Evolutionary conservation across 2,329 filamentous ascomycete species (phyloP).

Genomic region (Cercospora sp.): DNA sequence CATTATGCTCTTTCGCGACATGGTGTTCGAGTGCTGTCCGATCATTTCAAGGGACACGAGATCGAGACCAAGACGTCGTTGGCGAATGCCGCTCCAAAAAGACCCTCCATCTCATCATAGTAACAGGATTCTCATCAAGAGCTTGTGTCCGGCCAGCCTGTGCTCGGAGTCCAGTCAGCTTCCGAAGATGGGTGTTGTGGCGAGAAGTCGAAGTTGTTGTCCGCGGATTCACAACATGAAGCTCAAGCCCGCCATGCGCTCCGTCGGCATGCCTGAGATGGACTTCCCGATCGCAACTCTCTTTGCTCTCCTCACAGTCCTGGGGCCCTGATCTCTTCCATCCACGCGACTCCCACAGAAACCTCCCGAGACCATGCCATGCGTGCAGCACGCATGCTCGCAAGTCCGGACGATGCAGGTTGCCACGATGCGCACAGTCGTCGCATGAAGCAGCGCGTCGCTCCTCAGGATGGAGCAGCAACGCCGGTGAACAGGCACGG

Average conservation of each 20-base stretch:
- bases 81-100: neutral
- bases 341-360: neutral
- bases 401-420: neutral
- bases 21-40: neutral
- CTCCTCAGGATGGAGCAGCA: neutral
- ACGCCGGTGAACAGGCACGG: neutral
- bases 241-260: neutral
- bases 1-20: neutral
- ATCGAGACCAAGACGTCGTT: neutral
- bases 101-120: neutral
- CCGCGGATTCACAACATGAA: neutral
- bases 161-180: too few species aligned
- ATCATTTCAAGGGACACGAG: neutral
- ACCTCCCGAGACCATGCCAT: neutral
- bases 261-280: neutral
- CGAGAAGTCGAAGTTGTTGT: neutral
- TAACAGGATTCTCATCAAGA: neutral
- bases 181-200: neutral
- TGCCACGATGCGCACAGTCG: neutral
- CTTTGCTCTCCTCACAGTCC: neutral
- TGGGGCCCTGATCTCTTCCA: neutral
- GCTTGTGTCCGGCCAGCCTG: neutral
- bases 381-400: neutral
- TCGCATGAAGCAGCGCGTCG: neutral
- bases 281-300: neutral